A percentile compares a stretch with the other conserved stretches of the same genome.
These are phyloP conservation scores for Kodamaea plutei DNA, from an alignment of 1,139 yeast genomes.

Conservation along the genomic window DNA sequence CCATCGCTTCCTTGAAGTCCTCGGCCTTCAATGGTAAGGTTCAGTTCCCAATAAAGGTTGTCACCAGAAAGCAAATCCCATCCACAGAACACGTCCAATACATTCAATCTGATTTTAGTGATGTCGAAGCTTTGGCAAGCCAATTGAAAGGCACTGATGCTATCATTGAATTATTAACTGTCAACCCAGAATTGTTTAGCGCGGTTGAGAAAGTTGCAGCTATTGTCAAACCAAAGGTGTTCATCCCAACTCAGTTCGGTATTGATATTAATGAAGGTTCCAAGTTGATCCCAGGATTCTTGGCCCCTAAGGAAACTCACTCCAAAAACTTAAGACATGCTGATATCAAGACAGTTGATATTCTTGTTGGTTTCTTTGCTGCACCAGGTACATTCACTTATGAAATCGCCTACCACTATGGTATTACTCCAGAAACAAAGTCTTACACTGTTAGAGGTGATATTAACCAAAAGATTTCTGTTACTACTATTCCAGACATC, in stretches of 20 bases:
- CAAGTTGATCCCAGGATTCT: conserved; percentile 29
- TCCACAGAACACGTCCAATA: conserved; percentile 40
- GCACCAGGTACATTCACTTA: conserved; percentile 35
- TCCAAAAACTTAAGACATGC: conserved; percentile 34
- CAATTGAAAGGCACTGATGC: conserved; percentile 49
- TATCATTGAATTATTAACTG: conserved; percentile 42
- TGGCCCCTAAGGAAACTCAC: conserved; percentile 36
- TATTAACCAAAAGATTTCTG: conserved; percentile 28
- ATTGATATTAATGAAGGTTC: conserved; percentile 28
- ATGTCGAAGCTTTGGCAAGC: conserved; percentile 22
- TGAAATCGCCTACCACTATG: conserved; percentile 33
- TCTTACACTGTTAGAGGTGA: conserved; percentile 42
- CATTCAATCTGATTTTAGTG: conserved; percentile 25
- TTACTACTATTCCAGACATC: conserved; percentile 41
- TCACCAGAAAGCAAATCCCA: conserved; percentile 40
- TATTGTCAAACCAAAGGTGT: conserved; percentile 46
- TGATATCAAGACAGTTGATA: conserved; percentile 52
- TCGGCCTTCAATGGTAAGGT: conserved; percentile 41
- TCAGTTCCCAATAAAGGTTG: conserved; percentile 46
- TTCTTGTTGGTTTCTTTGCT: conserved; percentile 44
- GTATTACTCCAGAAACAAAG: conserved; percentile 31
- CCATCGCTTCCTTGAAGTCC: conserved; percentile 41
- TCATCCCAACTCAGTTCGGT: conserved; percentile 65
- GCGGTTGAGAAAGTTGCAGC: conserved; percentile 31
- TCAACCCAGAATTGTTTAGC: conserved; percentile 20